Evolutionary conservation across 768 basidiomycete species (phyloP), one percentile per base, ranked within the genome.

Genomic region (Russula emetica): DNA sequence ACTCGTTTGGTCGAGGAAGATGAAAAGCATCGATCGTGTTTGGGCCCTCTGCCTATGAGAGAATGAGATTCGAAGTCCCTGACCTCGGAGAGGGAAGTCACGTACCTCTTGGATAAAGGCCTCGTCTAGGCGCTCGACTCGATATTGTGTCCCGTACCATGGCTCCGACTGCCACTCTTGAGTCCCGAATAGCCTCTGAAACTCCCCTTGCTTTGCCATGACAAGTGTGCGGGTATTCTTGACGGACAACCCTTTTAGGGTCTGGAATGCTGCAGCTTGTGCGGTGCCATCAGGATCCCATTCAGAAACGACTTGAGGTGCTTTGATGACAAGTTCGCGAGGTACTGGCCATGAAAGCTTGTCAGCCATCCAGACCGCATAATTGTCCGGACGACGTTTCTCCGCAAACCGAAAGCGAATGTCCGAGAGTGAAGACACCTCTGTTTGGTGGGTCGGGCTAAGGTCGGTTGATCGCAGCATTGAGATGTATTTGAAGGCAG

Each of bases 111-210:
- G 73, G 42, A 90, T 66, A 69, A 95, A 87, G 28, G 82, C 78
- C 34, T 80, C 75, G 56, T 87, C 83, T 72, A 90, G 83, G 57
- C 77, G 79, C 68, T 90, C 82, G n/a, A 95, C 84, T 40, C 78
- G 78, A 74, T 95, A 98, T 66, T 84, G 81, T 2, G 97, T 98
- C 5, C 89, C 92, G 74, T 99, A 99, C 85, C 93, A 94, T 49
- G 88, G 86, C 75, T 98, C 97, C 50, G 81, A 84, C 67, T 82
- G 71, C 92, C 92, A 94, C 16, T 70, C 62, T 11, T 74, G 69
- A 42, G 76, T 73, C 16, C 77, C 76, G 28, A 75, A 73, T 59
- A 88, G 77, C 45, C 86, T 77, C 58, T 78, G 80, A 50, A 79
- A 78, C 34, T 83, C 87, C 64, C 85, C 83, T 49, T 81, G 83